Evolutionary conservation across 805 yeast species (phyloP), one percentile per base, ranked within the genome.

Genomic region (Yamadazyma akitaensis): DNA sequence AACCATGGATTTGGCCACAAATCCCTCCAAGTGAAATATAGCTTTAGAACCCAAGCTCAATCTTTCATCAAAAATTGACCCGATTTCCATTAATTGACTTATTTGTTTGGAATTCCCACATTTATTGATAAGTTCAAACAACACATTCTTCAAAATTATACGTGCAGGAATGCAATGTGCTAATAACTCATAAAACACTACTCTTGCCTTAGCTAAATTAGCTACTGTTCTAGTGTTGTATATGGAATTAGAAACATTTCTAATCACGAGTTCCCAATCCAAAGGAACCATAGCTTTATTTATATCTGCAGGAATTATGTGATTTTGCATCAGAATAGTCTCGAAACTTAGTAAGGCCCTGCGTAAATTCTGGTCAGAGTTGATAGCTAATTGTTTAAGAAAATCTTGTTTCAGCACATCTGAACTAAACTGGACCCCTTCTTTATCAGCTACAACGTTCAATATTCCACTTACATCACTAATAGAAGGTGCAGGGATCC

Each of bases 121-220:
- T 34, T 54, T 53, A 13, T 61, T 57, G 39, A 81, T 49, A 43
- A 82, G 61, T 39, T 75, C 71, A 53, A 80, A 73, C 24, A 79
- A 57, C 36, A 70, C 59, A 5, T 63, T 82, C 58, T 88, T 88
- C 55, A 92, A 67, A 17, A 94, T 83, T n/a, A 81, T 68, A 48
- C 83, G 77, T 2, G 97, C 84, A 0, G 99, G 98, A 34, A 94
- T 92, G 56, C 98, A 91, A 64, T 94, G 99, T 0, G 97, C 82
- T 30, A 94, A 65, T 31, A 94, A 70, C 61, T 94, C 97, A 64
- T 94, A 87, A 41, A 92, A 67, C 21, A 81, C 72, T 30, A 85
- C 70, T 73, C 95, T 75, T 55, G 84, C 68, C 60, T 82, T 78
- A 33, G 80, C 79, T 49, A 79, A 62, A 32, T 72, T 72, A 14